Evolutionary conservation across 1,284 basidiomycete species (phyloP).

Genomic region (Microbotryum saponariae): DNA sequence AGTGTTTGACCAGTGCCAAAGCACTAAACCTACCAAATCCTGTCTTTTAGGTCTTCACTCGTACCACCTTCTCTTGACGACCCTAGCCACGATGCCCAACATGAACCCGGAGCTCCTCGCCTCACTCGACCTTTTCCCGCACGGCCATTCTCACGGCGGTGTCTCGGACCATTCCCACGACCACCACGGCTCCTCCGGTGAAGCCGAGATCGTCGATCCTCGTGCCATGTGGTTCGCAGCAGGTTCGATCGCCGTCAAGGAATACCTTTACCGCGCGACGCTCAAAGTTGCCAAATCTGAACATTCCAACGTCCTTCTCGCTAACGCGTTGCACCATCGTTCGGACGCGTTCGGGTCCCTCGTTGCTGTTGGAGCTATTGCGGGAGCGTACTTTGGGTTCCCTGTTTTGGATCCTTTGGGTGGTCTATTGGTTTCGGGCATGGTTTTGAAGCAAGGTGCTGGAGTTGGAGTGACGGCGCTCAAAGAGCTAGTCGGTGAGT

Average conservation of each 20-base stretch:
- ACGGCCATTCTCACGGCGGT: slow-evolving; percentile 37
- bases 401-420: slow-evolving; percentile 86
- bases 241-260: slow-evolving; percentile 71
- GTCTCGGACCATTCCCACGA: slow-evolving; percentile 5
- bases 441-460: slow-evolving; percentile 82
- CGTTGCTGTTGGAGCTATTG: slow-evolving; percentile 79
- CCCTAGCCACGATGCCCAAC: slow-evolving; percentile 47
- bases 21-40: not conserved
- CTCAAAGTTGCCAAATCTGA: slow-evolving; percentile 76
- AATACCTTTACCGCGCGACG: slow-evolving; percentile 80
- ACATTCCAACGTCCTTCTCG: slow-evolving; percentile 78
- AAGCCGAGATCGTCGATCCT: slow-evolving; percentile 58
- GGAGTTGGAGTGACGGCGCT: slow-evolving; percentile 63
- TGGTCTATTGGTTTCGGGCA: slow-evolving; percentile 77
- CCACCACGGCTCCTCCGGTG: slow-evolving; percentile 11
- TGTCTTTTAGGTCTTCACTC: slow-evolving; percentile 61
- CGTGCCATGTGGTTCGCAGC: slow-evolving; percentile 96
- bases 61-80: slow-evolving; percentile 65
- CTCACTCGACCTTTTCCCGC: slow-evolving; percentile 30
- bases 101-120: slow-evolving; percentile 43
- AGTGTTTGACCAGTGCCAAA: no score
- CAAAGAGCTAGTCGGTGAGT: slow-evolving; percentile 53
- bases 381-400: slow-evolving; percentile 70
- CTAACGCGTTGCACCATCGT: slow-evolving; percentile 89
- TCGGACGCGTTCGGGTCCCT: slow-evolving; percentile 85